phyloP scores from a whole-genome alignment of 2,329 filamentous ascomycete species.

The Colletotrichum sp. region DNA sequence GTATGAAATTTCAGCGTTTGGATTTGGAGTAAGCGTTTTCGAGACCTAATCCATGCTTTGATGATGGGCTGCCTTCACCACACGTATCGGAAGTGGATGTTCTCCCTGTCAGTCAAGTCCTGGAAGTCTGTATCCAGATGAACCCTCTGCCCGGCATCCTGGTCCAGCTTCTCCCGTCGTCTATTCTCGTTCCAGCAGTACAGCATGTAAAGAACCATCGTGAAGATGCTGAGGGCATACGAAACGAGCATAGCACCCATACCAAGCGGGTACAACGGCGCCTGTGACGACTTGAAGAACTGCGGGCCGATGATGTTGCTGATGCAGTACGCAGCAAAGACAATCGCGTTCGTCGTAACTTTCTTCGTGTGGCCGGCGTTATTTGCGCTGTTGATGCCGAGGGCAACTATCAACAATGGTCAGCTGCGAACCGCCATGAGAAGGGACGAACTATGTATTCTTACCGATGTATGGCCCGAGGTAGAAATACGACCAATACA shows the following conservation, averaged over 20 bases:
- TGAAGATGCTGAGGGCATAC: constrained; percentile 23
- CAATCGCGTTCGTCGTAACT: background rate
- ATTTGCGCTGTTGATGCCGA: background rate
- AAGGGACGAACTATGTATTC: background rate
- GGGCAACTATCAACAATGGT: background rate
- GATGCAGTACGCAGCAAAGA: constrained; percentile 3
- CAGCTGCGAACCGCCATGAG: background rate
- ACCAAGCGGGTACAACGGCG: constrained; percentile 29
- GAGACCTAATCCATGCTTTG: background rate
- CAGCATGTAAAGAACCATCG: background rate
- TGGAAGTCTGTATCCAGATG: background rate
- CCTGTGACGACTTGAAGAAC: constrained; percentile 28
- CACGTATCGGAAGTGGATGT: background rate
- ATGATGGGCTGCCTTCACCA: background rate
- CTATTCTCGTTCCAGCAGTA: background rate
- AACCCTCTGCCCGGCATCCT: background rate
- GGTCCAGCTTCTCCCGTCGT: background rate
- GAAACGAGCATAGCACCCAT: constrained; percentile 30
- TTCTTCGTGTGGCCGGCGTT: background rate
- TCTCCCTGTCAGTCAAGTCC: background rate
- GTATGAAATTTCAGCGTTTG: background rate
- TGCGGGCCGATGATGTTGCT: constrained; percentile 35
- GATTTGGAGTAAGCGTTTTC: background rate
- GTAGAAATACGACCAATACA: background rate
- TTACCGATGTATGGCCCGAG: background rate